Conservation (phyloP, 208 protist species). For the Spongospora subterranea region DNA sequence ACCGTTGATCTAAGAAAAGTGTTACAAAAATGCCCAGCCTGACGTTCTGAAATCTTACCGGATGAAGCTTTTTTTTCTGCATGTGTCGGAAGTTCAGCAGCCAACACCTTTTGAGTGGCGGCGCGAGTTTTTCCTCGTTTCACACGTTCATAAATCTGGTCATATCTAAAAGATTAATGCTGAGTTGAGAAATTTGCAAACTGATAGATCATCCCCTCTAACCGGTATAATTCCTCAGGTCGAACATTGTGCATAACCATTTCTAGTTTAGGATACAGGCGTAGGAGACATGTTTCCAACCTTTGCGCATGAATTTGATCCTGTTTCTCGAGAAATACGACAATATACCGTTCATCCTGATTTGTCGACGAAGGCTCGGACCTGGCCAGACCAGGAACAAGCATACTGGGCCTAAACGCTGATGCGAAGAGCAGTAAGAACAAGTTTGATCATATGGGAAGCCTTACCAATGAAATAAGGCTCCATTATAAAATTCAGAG, state of each 20-base stretch:
- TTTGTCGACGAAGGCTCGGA: not conserved
- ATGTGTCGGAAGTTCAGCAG: not conserved
- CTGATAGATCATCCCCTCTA: not conserved
- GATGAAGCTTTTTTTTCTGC: no score
- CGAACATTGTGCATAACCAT: not conserved
- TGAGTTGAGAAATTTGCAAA: not conserved
- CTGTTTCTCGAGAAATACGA: not conserved
- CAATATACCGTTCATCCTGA: constrained; percentile 7
- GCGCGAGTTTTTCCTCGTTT: not conserved
- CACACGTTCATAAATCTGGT: not conserved
- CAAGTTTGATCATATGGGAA: not conserved
- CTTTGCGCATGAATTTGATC: not conserved
- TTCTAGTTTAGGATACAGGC: not conserved
- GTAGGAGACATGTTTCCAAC: not conserved
- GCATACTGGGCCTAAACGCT: not conserved
- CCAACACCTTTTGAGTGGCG: not conserved
- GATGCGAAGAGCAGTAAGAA: not conserved
- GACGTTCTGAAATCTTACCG: no score
- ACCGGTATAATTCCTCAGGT: not conserved
- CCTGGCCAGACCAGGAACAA: not conserved
- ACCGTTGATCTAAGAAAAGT: not conserved
- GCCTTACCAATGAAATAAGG: constrained; percentile 37
- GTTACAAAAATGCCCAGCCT: not conserved
- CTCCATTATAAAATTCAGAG: not conserved
- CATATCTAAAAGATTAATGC: not conserved